phyloP scores from a whole-genome alignment of 148 eudicot species.

The Beta vulgaris region DNA sequence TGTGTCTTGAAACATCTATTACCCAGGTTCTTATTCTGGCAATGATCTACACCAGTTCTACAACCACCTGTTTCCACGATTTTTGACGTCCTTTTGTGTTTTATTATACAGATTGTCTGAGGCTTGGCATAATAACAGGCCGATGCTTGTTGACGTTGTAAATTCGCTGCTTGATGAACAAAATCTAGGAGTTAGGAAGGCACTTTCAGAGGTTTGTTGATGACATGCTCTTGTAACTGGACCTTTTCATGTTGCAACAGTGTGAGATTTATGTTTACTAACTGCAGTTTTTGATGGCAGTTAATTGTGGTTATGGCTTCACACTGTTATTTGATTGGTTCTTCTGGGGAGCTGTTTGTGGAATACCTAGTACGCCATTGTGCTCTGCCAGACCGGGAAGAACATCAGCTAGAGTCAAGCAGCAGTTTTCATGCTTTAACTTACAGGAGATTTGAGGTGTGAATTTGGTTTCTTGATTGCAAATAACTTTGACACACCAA shows the following conservation, averaged over 20 bases:
- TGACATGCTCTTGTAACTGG: background rate
- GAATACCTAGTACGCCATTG: slow-evolving; percentile 87
- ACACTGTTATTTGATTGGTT: slow-evolving; percentile 94
- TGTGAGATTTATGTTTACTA: slow-evolving; percentile 11
- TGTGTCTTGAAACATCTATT: slow-evolving; percentile 89
- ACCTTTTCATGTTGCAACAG: background rate
- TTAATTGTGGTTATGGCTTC: slow-evolving; percentile 98
- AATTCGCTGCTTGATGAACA: slow-evolving; percentile 76
- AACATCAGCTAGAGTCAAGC: slow-evolving; percentile 38
- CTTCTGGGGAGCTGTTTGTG: slow-evolving; percentile 88
- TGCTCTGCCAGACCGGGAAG: slow-evolving; percentile 64
- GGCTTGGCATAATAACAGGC: slow-evolving; percentile 84
- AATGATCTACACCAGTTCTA: slow-evolving; percentile 3
- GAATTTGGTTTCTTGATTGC: slow-evolving; percentile 12
- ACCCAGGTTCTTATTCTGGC: slow-evolving; percentile 64
- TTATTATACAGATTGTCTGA: slow-evolving; percentile 65
- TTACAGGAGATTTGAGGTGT: slow-evolving; percentile 62
- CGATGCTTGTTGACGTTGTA: slow-evolving; percentile 77
- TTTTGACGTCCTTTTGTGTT: slow-evolving; percentile 18
- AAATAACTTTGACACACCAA: background rate
- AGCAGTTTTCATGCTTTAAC: slow-evolving; percentile 43
- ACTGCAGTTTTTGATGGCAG: slow-evolving; percentile 40
- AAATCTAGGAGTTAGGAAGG: slow-evolving; percentile 75
- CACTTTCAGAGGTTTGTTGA: slow-evolving; percentile 82
- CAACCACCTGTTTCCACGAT: slow-evolving; percentile 12